These are phyloP conservation scores for Kalmusia sp. DNA, from an alignment of 2,329 filamentous ascomycete species.

Conservation along the genomic window DNA sequence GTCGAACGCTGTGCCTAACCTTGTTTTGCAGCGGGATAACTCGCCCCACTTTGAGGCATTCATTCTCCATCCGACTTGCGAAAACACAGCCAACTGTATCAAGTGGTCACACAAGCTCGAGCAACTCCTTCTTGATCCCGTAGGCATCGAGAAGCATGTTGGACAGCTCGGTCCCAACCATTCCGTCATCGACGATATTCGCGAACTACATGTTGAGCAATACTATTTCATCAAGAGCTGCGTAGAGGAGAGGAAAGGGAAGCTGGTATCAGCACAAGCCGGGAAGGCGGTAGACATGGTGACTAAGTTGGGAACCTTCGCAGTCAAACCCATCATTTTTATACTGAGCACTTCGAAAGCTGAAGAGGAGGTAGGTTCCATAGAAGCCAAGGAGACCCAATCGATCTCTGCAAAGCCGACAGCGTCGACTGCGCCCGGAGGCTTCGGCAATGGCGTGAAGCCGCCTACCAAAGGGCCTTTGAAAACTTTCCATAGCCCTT, in stretches of 20 bases:
- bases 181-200: conserved; percentile 25
- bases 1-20: not conserved
- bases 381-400: not conserved
- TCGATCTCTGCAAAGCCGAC: not conserved
- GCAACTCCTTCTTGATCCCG: conserved; percentile 16
- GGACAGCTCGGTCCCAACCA: conserved; percentile 11
- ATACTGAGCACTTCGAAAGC: conserved; percentile 11
- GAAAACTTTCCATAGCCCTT: too few species aligned
- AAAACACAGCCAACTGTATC: conserved; percentile 3
- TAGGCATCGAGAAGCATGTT: conserved; percentile 15
- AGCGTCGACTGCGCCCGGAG: not conserved
- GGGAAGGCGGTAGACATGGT: conserved; percentile 10
- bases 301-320: conserved; percentile 22
- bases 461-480: too few species aligned
- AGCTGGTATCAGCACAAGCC: conserved; percentile 21
- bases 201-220: conserved; percentile 20
- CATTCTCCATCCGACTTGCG: conserved; percentile 17
- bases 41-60: conserved; percentile 21
- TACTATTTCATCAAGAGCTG: conserved; percentile 19
- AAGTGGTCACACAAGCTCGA: conserved; percentile 17
- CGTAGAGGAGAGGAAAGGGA: conserved; percentile 19
- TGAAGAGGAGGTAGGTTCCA: not conserved
- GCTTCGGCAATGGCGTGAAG: too few species aligned
- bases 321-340: conserved; percentile 20
- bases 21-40: not conserved